Base-by-base conservation (phyloP, 1,284 basidiomycete genomes). In the Apiotrichum gracile region DNA sequence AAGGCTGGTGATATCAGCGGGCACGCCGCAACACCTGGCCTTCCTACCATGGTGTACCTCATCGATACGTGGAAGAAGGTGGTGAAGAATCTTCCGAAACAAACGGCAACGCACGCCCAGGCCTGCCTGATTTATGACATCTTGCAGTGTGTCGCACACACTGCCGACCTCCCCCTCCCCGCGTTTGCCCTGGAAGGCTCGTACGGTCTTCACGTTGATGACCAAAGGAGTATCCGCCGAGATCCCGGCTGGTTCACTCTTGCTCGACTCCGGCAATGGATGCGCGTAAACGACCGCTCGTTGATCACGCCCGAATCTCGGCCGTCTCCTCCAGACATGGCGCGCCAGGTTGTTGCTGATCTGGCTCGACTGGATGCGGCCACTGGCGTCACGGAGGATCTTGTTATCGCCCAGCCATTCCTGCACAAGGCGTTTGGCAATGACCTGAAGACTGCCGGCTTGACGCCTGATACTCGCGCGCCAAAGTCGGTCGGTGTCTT, bases 211-310 rank as follows among this genome's bases (percentile, higher is more conserved):
- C 72, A 74, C 21, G 61, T 67, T 12, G 54, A 66, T 27, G 69
- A 72, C 47, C 60, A 62, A 24, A 60, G 67, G 2, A 65, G 63
- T 46, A 63, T 71, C 21, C 64, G 72, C 17, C 55, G 60, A 17
- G 67, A 71, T 42, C 54, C 62, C 2, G 72, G 72, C 6, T 74
- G 72, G 72, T 57, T 63, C 41, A 52, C 66, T 10, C 49, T 74
- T 3, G 57, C 65, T 27, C 62, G 69, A 1, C 58, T 72, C n/a
- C 58, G 70, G 5, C 65, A 72, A 34, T 73, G 69, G 69, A 37
- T 59, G 38, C 57, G 58, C 10, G 5, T 26, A n/a, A 27, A 16
- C n/a, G n/a, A 29, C 4, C 13, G 22, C 21, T 17, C 12, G 10
- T 5, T 21, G 5, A 9, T 21, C n/a, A 13, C 19, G 10, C 8